Evolutionary conservation across 2,329 filamentous ascomycete species (phyloP).

Genomic region (Nemania serpens): DNA sequence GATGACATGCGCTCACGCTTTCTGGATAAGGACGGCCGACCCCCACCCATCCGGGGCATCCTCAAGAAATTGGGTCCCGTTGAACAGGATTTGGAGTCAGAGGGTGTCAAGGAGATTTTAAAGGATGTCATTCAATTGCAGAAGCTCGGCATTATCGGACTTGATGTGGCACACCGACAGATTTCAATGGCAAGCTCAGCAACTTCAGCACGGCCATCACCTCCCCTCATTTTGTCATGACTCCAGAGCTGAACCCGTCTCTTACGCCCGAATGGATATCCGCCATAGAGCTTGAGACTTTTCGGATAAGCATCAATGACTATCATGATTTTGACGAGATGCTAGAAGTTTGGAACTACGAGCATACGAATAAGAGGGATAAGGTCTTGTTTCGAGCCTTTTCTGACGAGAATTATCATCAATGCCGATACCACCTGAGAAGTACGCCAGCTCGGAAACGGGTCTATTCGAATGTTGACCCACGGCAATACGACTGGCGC

Average conservation of each 20-base stretch:
- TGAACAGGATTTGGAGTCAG: background rate
- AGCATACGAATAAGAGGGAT: background rate
- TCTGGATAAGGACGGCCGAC: conserved; percentile 20
- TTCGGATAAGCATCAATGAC: background rate
- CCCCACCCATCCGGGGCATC: conserved; percentile 32
- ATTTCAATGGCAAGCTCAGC: conserved; percentile 30
- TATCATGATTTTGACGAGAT: background rate
- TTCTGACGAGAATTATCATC: too few relatives aligned
- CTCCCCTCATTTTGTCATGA: conserved; percentile 6
- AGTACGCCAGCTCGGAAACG: background rate
- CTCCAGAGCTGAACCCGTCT: background rate
- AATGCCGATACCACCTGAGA: too few relatives aligned
- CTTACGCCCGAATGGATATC: background rate
- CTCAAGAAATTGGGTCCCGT: conserved; percentile 31
- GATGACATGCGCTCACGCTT: conserved; percentile 20
- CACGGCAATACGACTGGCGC: background rate
- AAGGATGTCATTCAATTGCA: conserved; percentile 19
- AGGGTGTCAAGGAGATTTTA: conserved; percentile 13
- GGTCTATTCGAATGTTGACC: background rate
- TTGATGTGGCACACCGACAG: conserved; percentile 27
- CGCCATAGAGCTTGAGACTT: background rate
- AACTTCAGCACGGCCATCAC: conserved; percentile 38
- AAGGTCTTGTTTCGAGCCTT: background rate
- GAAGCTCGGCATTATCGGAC: conserved; percentile 26
- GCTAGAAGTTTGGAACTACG: background rate